phyloP scores from a whole-genome alignment of 306 rosid genomes.

The Datisca glomerata region DNA sequence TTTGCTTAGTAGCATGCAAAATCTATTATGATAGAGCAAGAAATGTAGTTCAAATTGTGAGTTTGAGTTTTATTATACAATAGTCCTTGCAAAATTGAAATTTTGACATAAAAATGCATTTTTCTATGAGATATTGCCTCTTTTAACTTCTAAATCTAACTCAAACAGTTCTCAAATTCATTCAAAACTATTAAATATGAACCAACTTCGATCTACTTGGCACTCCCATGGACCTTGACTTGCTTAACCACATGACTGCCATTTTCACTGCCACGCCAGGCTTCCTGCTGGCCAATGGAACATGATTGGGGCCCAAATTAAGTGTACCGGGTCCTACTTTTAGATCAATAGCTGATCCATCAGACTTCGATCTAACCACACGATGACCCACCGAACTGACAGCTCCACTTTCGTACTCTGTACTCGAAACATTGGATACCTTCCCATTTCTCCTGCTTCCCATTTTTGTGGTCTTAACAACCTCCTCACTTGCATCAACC shows the following conservation, averaged over 20 bases:
- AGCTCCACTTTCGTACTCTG: slow-evolving; percentile 13
- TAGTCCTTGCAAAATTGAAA: no score
- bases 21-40: no score
- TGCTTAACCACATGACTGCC: slow-evolving; percentile 22
- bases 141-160: no score
- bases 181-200: no score
- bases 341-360: slow-evolving; percentile 25
- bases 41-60: no score
- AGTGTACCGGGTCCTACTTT: slow-evolving; percentile 2
- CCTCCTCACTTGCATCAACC: slow-evolving; percentile 4
- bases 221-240: slow-evolving; percentile 62
- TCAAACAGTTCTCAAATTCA: no score
- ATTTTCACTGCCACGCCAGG: slow-evolving; percentile 18
- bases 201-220: slow-evolving; percentile 12
- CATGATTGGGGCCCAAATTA: not conserved
- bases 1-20: no score
- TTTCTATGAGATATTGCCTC: no score
- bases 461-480: not conserved
- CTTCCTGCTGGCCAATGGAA: slow-evolving; percentile 14
- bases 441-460: slow-evolving; percentile 34
- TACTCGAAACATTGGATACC: slow-evolving; percentile 7
- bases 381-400: slow-evolving; percentile 3
- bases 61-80: no score
- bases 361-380: slow-evolving; percentile 40
- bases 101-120: no score